A percentile compares a stretch with the other conserved stretches of the same genome.
phyloP scores from a whole-genome alignment of 2,329 filamentous ascomycete species.

The Dryadomyces sulphureus region DNA sequence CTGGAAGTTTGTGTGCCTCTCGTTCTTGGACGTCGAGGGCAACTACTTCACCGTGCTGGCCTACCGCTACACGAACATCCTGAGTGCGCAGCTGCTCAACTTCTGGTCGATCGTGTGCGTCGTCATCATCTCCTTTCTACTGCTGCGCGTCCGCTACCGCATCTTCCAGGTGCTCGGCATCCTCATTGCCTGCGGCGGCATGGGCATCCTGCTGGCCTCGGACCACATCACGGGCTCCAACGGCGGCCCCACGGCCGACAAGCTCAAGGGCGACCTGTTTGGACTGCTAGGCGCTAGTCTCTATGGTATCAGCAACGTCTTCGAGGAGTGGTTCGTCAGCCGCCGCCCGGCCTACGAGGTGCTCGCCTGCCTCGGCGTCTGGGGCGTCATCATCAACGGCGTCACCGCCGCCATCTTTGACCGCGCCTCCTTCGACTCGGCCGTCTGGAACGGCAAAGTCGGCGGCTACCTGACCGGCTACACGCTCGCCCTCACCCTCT shows the following conservation, averaged over 20 bases:
- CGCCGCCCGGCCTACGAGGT: slow-evolving; percentile 85
- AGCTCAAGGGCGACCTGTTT: slow-evolving; percentile 85
- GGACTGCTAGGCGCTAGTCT: slow-evolving; percentile 76
- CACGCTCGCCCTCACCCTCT: slow-evolving; percentile 66
- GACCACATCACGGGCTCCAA: slow-evolving; percentile 73
- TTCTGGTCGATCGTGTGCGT: slow-evolving; percentile 97
- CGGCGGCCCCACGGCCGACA: slow-evolving; percentile 50
- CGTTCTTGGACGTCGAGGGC: slow-evolving; percentile 87
- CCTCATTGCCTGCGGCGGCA: slow-evolving; percentile 78
- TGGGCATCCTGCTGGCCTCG: slow-evolving; percentile 70
- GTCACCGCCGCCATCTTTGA: slow-evolving; percentile 87
- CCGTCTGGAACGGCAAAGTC: slow-evolving; percentile 51
- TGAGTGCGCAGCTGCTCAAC: slow-evolving; percentile 90
- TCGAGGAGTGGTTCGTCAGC: slow-evolving; percentile 87
- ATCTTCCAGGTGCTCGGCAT: slow-evolving; percentile 75
- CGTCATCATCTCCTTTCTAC: slow-evolving; percentile 65
- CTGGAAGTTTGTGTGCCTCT: slow-evolving; percentile 88
- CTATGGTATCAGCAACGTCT: slow-evolving; percentile 82
- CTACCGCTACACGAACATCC: slow-evolving; percentile 81
- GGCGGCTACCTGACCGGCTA: slow-evolving; percentile 81
- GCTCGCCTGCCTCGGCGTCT: slow-evolving; percentile 77
- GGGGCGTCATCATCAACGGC: slow-evolving; percentile 82
- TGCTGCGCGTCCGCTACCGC: slow-evolving; percentile 84
- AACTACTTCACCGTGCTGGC: slow-evolving; percentile 97
- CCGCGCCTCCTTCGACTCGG: slow-evolving; percentile 50